phyloP scores from a whole-genome alignment of 2,329 filamentous ascomycete species.

The Cercospora brassicicola region DNA sequence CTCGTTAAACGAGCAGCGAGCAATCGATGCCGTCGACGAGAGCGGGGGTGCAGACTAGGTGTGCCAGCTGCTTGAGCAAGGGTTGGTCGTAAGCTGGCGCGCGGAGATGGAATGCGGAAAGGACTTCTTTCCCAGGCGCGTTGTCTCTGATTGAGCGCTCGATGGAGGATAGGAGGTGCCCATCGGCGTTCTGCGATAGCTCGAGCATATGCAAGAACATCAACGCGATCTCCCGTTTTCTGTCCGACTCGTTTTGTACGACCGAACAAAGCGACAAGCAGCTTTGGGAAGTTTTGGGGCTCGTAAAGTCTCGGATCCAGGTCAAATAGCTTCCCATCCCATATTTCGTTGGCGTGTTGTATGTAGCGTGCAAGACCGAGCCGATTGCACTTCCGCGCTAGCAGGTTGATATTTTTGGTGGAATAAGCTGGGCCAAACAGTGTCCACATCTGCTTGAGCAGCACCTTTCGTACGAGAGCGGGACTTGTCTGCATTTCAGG shows the following conservation, averaged over 20 bases:
- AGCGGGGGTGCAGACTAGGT: conserved; percentile 7
- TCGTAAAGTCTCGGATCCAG: conserved; percentile 21
- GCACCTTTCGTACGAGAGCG: conserved; percentile 22
- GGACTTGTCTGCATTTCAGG: conserved; percentile 20
- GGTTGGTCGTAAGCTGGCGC: background rate
- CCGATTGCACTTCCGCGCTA: conserved; percentile 25
- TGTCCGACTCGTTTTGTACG: conserved; percentile 8
- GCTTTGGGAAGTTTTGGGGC: conserved; percentile 11
- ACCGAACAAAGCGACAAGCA: conserved; percentile 32
- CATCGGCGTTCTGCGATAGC: conserved; percentile 6
- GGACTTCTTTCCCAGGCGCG: conserved; percentile 25
- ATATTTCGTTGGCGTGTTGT: conserved; percentile 36
- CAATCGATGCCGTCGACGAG: conserved; percentile 37
- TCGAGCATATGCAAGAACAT: conserved; percentile 29
- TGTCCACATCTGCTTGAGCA: conserved; percentile 37
- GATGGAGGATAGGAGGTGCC: background rate
- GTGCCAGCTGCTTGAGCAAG: background rate
- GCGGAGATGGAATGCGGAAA: conserved; percentile 17
- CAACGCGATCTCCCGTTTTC: conserved; percentile 23
- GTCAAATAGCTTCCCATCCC: conserved; percentile 26
- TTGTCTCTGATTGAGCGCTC: background rate
- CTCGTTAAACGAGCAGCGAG: conserved; percentile 38
- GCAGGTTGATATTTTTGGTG: conserved; percentile 25
- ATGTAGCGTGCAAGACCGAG: conserved; percentile 34
- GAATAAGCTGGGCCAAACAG: conserved; percentile 39